Evolutionary conservation across 805 yeast species (phyloP).

Genomic region (Candida silvicultrix): DNA sequence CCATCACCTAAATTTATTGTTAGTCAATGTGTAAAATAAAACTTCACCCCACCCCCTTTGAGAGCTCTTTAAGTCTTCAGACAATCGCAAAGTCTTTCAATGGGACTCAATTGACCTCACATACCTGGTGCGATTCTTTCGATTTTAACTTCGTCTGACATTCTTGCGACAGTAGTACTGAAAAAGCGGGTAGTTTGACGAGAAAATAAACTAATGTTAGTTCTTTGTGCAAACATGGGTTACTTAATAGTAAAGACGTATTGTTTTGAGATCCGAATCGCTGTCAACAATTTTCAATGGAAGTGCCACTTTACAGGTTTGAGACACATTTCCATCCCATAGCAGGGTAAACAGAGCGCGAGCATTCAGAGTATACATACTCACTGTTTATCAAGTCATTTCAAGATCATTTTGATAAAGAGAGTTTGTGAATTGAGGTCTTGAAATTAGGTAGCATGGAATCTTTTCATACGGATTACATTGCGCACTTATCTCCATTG

Average conservation of each 20-base stretch:
- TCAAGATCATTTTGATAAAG: too few species aligned
- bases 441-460: conserved; percentile 32
- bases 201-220: neutral
- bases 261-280: neutral
- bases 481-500: conserved; percentile 31
- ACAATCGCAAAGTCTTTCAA: neutral
- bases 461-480: conserved; percentile 28
- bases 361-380: too few species aligned
- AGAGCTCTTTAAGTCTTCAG: neutral
- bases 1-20: conserved; percentile 58
- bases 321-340: too few species aligned
- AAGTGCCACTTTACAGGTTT: too few species aligned
- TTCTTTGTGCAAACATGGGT: neutral
- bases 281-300: neutral
- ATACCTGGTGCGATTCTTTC: conserved; percentile 22
- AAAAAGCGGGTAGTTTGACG: conserved; percentile 9
- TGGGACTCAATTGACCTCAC: neutral
- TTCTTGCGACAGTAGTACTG: conserved; percentile 11
- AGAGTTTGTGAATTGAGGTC: too few species aligned
- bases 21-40: too few species aligned
- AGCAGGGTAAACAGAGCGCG: too few species aligned
- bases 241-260: too few species aligned
- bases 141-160: conserved; percentile 25
- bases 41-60: too few species aligned
- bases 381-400: too few species aligned